Evolutionary conservation across 345 rosid species (phyloP).

Genomic region (Arabis hirsuta): DNA sequence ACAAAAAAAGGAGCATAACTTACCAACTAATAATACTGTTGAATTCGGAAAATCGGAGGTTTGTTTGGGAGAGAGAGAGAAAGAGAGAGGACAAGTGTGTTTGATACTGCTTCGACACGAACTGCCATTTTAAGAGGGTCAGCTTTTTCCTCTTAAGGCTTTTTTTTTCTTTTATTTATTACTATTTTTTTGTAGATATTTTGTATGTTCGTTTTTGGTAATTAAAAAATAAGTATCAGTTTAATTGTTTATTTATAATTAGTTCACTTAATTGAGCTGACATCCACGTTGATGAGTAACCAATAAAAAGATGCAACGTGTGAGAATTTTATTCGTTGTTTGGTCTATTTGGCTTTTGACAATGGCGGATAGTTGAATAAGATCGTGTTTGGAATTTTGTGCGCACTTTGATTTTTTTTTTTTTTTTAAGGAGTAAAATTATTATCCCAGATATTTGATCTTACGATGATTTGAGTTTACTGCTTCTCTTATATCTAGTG

Average conservation of each 20-base stretch:
- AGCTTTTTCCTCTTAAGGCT: conserved; percentile 31
- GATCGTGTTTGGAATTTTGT: conserved; percentile 24
- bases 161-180: conserved; percentile 1
- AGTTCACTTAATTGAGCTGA: conserved; percentile 15
- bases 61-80: conserved; percentile 1
- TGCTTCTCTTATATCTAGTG: too few species aligned
- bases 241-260: not conserved
- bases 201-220: not conserved
- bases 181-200: too few species aligned
- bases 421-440: too few species aligned
- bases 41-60: conserved; percentile 20
- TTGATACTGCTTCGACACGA: conserved; percentile 36
- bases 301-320: conserved; percentile 22
- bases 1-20: not conserved
- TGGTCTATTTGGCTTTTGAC: not conserved
- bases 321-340: not conserved
- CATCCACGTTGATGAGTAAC: conserved; percentile 16
- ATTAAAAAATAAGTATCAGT: conserved; percentile 13
- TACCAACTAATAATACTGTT: not conserved
- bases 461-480: too few species aligned
- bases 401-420: not conserved
- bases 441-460: too few species aligned
- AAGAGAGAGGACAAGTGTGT: conserved; percentile 43
- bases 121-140: conserved; percentile 38
- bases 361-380: not conserved